Conservation (phyloP, 2,329 filamentous ascomycete genomes). For the Neofusicoccum ribis region DNA sequence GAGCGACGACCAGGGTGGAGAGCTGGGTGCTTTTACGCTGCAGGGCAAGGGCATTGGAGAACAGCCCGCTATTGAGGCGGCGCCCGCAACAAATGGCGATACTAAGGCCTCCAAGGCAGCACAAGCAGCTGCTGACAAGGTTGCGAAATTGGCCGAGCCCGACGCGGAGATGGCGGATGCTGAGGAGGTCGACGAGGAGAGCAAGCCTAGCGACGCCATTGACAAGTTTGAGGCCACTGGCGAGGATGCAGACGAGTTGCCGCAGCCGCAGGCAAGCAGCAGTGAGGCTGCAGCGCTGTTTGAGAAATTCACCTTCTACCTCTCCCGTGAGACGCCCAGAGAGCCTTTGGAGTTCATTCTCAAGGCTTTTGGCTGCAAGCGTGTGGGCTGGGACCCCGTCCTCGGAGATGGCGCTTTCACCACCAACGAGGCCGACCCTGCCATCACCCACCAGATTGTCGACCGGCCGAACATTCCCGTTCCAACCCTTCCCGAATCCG, state of each 20-base stretch:
- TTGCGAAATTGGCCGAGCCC: slow-evolving; percentile 34
- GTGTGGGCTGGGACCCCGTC: slow-evolving; percentile 90
- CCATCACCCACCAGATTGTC: slow-evolving; percentile 95
- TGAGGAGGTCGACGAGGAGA: slow-evolving; percentile 34
- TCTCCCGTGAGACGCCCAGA: slow-evolving; percentile 90
- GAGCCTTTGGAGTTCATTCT: slow-evolving; percentile 90
- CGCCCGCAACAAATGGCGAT: slow-evolving; percentile 26
- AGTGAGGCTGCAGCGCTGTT: slow-evolving; percentile 76
- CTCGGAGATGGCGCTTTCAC: slow-evolving; percentile 92
- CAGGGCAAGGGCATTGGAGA: slow-evolving; percentile 67
- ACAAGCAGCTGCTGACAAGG: slow-evolving; percentile 51
- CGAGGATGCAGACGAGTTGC: slow-evolving; percentile 80
- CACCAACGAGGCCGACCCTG: slow-evolving; percentile 79
- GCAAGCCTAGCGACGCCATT: slow-evolving; percentile 52
- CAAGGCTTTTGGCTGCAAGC: slow-evolving; percentile 91
- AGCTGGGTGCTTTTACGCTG: slow-evolving; percentile 86
- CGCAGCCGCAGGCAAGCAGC: slow-evolving; percentile 70
- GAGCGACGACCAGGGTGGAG: slow-evolving; percentile 86
- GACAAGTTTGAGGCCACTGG: slow-evolving; percentile 90
- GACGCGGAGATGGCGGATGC: slow-evolving; percentile 39
- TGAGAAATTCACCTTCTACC: slow-evolving; percentile 83
- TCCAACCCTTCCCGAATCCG: slow-evolving; percentile 39
- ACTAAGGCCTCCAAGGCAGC: slow-evolving; percentile 42
- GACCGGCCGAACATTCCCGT: slow-evolving; percentile 73
- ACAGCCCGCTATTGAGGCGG: slow-evolving; percentile 26